Base-by-base conservation (phyloP, 306 rosid species). In the Rosa chinensis region DNA sequence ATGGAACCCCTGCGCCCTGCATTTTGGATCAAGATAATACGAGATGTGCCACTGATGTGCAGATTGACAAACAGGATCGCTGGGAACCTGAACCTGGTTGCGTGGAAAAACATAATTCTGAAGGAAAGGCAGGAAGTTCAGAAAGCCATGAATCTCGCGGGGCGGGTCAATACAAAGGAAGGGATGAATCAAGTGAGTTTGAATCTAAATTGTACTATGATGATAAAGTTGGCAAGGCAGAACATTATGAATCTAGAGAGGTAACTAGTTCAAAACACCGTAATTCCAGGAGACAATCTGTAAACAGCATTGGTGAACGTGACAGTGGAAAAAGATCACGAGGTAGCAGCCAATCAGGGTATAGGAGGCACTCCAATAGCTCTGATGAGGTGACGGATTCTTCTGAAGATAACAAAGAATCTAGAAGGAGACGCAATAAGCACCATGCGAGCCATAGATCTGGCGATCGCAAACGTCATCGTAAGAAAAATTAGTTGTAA, bases 31-130 rank as follows among this genome's bases (percentile, higher is more conserved):
- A 17, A 20, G 50, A 66, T 56, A 77, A 77, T 72, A 52, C 11
- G n/a, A 64, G 52, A 55, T n/a, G 13, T 48, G 18, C 9, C 47
- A 40, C 69, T 53, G 75, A 35, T 21, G 18, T 64, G n/a, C 72
- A 32, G 32, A 53, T 10, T 18, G 75, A 44, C 13, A 35, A 77
- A 35, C 17, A 21, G 47, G 86, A 83, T 66, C 80, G 77, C 49
- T 79, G 75, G 80, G 83, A 83, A 52, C 76, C 86, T 8, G 80
- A 32, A 32, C 35, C 3, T 32, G 35, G 3, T 32, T 32, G 2
- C 35, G 35, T 32, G 35, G 35, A 32, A 32, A 32, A 83, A 52
- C 75, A 37, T 64, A 72, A 40, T 6, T 62, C 11, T 48, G 23
- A 20, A 44, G 32, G 21, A n/a, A 73, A 50, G 23, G 78, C 39